Base-by-base conservation (phyloP, 805 yeast species). In the Zygotorulaspora danielsina region DNA sequence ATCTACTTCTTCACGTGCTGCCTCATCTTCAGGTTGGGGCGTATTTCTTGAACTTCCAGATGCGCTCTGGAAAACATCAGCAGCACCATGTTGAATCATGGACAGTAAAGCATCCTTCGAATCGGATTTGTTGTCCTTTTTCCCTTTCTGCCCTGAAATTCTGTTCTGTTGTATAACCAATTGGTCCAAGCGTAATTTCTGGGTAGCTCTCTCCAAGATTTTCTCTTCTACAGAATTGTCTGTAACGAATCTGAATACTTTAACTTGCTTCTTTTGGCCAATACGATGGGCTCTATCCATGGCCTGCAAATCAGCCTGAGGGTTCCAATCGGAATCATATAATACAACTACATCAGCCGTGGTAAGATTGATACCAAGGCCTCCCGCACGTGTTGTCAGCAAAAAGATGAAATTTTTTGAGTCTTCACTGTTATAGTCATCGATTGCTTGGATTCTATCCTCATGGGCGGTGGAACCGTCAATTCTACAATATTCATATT, bases 281-380 rank as follows among this genome's bases (percentile, higher is more conserved):
- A 84, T 84, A 70, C 94, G 75, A 62, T 84, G 94, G 0, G 93
- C 93, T 67, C 94, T 73, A 58, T 84, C 94, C 93, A 84, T 84
- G 1, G 90, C 90, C 62, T 84, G 94, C 49, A 84, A 71, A 70
- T 84, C 94, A 3, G 90, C 93, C 56, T 84, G 94, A 1, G 94
- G 94, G 50, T 84, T 84, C 94, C 94, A 84, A 59, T 84, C 94
- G 3, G 88, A 80, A 63, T 84, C 94, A 56, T 70, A 84, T 32
- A 84, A 61, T 2, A 84, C 74, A 33, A 84, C 94, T 46, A 80
- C 70, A 60, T 84, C 89, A 1, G 93, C 93, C n/a, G 79, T 67
- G 3, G 93, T 84, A 54, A 84, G 70, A 56, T 84, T 84, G 53
- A 84, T 84, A 63, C 94, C 94, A 58, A 87, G 71, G 8, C 96